Evolutionary conservation across 75 land plant genomes (phyloP), one percentile per base, ranked within the genome.

Genomic region (Picea glauca): DNA sequence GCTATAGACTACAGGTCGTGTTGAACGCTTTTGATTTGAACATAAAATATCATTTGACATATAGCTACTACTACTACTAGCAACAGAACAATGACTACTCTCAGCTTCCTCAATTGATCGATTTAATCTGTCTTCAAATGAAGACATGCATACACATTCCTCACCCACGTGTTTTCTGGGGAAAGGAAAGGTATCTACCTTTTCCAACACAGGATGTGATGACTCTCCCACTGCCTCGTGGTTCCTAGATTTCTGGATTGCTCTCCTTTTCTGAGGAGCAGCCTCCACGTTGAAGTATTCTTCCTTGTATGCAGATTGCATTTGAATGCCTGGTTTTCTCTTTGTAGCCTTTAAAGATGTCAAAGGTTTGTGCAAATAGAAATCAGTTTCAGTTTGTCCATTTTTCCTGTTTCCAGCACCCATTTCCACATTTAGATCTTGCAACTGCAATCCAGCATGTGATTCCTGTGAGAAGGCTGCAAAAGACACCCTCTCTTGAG

Each of bases 111-210:
- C 78, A 65, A 58, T 23, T 68, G 72, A 77, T 46, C 76, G 72
- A 58, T 38, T 64, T 26, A 35, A 62, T 80, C 77, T 60, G 70
- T 65, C 72, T 62, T 87, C 73, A 78, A 79, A 64, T 81, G 86
- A 86, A 84, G 76, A 68, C 75, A 83, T 79, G 83, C 79, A 77
- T 78, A 74, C 78, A 35, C 62, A 72, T 86, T 86, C 72, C 72
- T 81, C 85, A 83, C 80, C 86, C 64, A 78, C 62, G 67, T 81
- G 64, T 61, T 60, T 77, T 72, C 68, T 30, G 74, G 83, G 79
- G 65, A 78, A 86, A 82, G 86, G 82, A 86, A 86, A 84, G 80
- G 78, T 81, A 83, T 80, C 84, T 82, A 86, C 91, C 86, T 86
- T 82, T 77, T 85, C 82, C 21, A 60, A 78, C 14, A 83, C 26